These are phyloP conservation scores for Cladosporium colombiae DNA, from an alignment of 2,329 filamentous ascomycete genomes.

Conservation along the genomic window DNA sequence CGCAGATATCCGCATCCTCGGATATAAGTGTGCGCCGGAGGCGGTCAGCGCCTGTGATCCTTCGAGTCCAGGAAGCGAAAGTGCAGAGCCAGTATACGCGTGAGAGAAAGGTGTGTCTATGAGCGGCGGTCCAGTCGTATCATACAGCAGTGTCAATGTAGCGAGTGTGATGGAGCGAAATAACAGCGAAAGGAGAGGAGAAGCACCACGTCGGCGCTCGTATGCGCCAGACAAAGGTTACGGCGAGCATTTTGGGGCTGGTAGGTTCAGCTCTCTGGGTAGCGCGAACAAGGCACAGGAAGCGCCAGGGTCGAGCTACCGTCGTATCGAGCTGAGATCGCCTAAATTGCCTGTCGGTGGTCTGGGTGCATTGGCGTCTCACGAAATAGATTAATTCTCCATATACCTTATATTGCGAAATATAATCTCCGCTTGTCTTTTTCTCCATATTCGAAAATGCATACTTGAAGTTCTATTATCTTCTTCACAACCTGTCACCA, in stretches of 20 bases:
- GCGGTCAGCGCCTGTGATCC: conserved; percentile 2
- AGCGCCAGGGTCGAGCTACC: conserved; percentile 12
- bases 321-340: conserved; percentile 8
- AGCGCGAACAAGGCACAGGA: conserved; percentile 5
- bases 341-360: neutral
- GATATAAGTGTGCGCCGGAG: neutral
- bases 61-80: neutral
- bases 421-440: neutral
- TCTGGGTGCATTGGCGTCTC: neutral
- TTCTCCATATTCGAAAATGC: neutral
- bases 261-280: conserved; percentile 18
- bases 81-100: neutral
- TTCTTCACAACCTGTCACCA: neutral
- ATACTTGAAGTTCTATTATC: neutral
- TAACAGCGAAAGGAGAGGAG: neutral
- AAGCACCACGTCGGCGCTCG: conserved; percentile 3
- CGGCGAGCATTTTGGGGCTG: conserved; percentile 18
- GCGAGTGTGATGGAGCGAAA: neutral
- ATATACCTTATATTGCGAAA: neutral
- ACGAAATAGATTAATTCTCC: neutral
- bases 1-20: neutral
- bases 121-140: neutral
- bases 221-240: conserved; percentile 18
- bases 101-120: neutral
- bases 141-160: neutral